Conservation (phyloP, 2,329 filamentous ascomycete genomes). For the Pestalotiopsis sp. region DNA sequence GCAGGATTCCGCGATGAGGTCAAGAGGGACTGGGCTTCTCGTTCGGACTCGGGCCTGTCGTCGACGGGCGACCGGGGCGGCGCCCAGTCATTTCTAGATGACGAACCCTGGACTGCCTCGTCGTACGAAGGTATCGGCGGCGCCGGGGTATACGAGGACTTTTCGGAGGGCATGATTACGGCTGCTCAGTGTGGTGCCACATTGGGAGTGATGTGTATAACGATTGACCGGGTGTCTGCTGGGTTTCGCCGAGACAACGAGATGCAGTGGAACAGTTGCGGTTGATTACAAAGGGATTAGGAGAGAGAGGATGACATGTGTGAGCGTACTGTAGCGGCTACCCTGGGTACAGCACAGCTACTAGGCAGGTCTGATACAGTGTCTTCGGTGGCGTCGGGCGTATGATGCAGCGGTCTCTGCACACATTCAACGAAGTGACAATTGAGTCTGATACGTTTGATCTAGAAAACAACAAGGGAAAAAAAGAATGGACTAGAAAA, state of each 20-base stretch:
- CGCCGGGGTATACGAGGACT: slow-evolving; percentile 60
- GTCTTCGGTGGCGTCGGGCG: not conserved
- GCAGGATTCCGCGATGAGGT: slow-evolving; percentile 48
- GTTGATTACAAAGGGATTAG: not conserved
- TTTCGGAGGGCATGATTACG: slow-evolving; percentile 46
- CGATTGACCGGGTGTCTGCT: not conserved
- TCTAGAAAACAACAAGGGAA: not conserved
- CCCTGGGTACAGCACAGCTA: too few species aligned
- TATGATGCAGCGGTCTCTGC: not conserved
- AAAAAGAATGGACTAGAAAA: slow-evolving; percentile 2
- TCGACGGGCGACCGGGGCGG: slow-evolving; percentile 61
- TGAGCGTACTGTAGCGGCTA: not conserved
- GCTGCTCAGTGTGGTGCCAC: not conserved
- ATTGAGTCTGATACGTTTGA: not conserved
- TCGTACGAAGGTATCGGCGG: slow-evolving; percentile 85
- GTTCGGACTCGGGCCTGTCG: slow-evolving; percentile 68
- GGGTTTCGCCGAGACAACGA: not conserved
- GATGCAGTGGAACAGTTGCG: not conserved
- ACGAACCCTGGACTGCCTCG: slow-evolving; percentile 70
- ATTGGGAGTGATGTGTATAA: slow-evolving; percentile 6
- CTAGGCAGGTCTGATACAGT: too few species aligned
- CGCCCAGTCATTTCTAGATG: slow-evolving; percentile 53
- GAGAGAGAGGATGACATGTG: not conserved
- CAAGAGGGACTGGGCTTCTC: slow-evolving; percentile 78
- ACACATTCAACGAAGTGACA: not conserved